These are phyloP conservation scores for Nissolia schottii DNA, from an alignment of 306 rosid species.

Conservation along the genomic window DNA sequence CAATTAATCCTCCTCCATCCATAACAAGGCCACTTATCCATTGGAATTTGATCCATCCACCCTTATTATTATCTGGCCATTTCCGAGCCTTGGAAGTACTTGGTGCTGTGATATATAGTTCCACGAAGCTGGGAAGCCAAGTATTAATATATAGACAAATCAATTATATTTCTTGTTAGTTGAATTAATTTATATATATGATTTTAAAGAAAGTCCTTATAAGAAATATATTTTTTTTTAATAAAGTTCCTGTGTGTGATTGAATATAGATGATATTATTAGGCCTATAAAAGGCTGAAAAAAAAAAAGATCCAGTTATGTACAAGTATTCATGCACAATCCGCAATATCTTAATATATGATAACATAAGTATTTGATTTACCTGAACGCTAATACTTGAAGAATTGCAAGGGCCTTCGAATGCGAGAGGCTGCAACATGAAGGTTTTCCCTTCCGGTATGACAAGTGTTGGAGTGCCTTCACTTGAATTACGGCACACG, in stretches of 20 bases:
- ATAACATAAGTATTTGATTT: no score
- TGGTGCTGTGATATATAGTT: slow-evolving; percentile 34
- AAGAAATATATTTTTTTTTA: no score
- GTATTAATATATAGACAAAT: not conserved
- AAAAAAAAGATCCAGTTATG: no score
- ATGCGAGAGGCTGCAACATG: slow-evolving; percentile 35
- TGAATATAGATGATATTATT: no score
- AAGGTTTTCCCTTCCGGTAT: slow-evolving; percentile 39
- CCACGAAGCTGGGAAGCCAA: slow-evolving; percentile 31
- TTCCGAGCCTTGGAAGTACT: slow-evolving; percentile 16
- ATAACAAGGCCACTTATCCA: slow-evolving; percentile 26
- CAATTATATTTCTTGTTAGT: no score
- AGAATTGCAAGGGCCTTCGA: slow-evolving; percentile 52
- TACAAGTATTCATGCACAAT: no score
- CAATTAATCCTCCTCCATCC: slow-evolving; percentile 36
- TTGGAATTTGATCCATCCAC: slow-evolving; percentile 17
- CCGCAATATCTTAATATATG: no score
- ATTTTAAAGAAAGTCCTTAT: not conserved
- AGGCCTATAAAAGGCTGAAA: no score
- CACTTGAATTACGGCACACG: slow-evolving; percentile 22
- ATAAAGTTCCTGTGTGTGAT: no score
- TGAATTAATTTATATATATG: no score
- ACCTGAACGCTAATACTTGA: slow-evolving; percentile 31
- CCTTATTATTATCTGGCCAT: not conserved
- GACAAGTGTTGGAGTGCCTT: slow-evolving; percentile 22